Evolutionary conservation across 805 yeast genomes (phyloP), one percentile per base, ranked within the genome.

Genomic region (Spathaspora arborariae): DNA sequence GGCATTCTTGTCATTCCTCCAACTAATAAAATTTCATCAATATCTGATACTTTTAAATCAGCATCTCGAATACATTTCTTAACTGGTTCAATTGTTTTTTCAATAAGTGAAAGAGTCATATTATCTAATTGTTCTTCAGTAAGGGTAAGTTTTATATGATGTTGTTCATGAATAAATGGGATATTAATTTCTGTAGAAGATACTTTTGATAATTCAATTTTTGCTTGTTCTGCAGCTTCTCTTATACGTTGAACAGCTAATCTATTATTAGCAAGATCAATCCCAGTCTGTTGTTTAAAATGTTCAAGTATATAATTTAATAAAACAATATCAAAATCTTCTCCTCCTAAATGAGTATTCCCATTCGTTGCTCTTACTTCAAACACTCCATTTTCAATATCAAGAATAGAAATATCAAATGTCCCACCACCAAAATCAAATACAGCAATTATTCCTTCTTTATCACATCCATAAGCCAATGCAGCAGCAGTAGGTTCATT

Each of bases 1-100:
- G 95, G 95, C 96, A 87, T 87, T 65, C 95, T 73, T 3, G 96
- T 86, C 95, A 87, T 87, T 53, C 96, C 96, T 48, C 96, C 96
- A 35, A 87, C 95, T 38, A 87, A 62, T 39, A 87, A 79, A 24
- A 87, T 81, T 62, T 87, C 90, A 58, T 86, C 87, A 42, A 86
- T 74, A 30, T 85, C 88, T 27, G 76, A 75, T 6, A 82, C 71
- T 38, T 80, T 72, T 52, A 87, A 66, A 34, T 79, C 84, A 1
- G 94, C 89, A 67, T 87, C 96, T 56, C 80, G 77, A 40, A 87
- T 63, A 37, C 94, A 90, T 59, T 79, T 79, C 57, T 82, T 81
- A 21, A 86, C 89, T 3, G 92, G 91, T 33, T 78, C 84, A 8
- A 84, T 74, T 8, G 94, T 85, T 54, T 78, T 77, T 47, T 82